Conservation (phyloP, 2,329 filamentous ascomycete genomes). For the Blastomyces gilchristii region DNA sequence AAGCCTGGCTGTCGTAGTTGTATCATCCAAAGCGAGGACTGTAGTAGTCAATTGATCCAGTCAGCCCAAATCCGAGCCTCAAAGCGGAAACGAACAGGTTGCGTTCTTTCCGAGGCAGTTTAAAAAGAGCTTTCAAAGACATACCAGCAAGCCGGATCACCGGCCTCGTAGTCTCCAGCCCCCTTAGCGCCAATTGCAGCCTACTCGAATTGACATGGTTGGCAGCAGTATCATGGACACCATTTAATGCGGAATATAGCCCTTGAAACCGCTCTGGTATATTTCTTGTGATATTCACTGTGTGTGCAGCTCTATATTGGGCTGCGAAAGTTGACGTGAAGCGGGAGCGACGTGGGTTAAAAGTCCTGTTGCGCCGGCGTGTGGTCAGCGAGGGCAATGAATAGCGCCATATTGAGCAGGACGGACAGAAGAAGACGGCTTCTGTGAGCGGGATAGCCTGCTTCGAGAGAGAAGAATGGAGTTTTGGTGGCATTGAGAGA, state of each 20-base stretch:
- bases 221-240: conserved; percentile 43
- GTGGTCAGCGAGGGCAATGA: conserved; percentile 22
- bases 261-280: conserved; percentile 44
- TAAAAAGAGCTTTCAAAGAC: conserved; percentile 12
- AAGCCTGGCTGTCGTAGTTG: conserved; percentile 46
- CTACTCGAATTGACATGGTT: conserved; percentile 50
- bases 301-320: conserved; percentile 40
- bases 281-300: conserved; percentile 44
- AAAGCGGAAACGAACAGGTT: not conserved
- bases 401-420: conserved; percentile 31
- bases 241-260: conserved; percentile 44
- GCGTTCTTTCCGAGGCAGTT: not conserved
- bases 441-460: conserved; percentile 24
- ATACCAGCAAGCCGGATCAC: conserved; percentile 47
- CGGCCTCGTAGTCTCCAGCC: conserved; percentile 45
- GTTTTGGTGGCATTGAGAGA: conserved; percentile 32
- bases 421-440: conserved; percentile 30
- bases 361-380: conserved; percentile 6
- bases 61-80: not conserved
- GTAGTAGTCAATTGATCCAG: conserved; percentile 7
- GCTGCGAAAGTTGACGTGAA: conserved; percentile 37
- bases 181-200: conserved; percentile 49
- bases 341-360: conserved; percentile 12
- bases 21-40: conserved; percentile 44
- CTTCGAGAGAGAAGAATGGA: conserved; percentile 28